A percentile compares a stretch with the other conserved stretches of the same genome.
Evolutionary conservation across 225 moss, liverwort and hornwort species (phyloP).

Genomic region (Pseudoscleropodium purum): DNA sequence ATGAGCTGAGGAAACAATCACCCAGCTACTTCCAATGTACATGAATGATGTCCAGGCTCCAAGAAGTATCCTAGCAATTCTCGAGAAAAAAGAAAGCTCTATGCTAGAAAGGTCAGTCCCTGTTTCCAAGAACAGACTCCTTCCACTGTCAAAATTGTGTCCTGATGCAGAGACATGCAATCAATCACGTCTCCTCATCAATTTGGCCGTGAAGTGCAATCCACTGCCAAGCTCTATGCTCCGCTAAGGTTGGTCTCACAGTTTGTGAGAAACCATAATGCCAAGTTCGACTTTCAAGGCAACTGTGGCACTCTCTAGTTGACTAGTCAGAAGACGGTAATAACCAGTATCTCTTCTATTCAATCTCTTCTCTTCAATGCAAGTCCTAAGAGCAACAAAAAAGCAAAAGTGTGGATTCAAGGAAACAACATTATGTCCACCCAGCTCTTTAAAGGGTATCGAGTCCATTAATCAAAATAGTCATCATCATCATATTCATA

Average conservation of each 20-base stretch:
- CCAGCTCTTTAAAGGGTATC: not conserved
- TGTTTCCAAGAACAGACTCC: slow-evolving; percentile 10
- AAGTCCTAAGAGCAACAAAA: not conserved
- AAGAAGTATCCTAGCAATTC: not conserved
- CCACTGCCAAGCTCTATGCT: not conserved
- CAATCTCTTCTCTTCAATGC: not conserved
- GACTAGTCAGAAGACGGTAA: not conserved
- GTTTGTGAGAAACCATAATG: not conserved
- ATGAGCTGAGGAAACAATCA: not conserved
- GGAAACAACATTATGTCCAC: not conserved
- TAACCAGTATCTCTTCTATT: not conserved
- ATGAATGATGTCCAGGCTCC: not conserved
- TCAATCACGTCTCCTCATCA: not conserved
- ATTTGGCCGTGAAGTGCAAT: not conserved
- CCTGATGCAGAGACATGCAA: not conserved
- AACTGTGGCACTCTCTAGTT: not conserved
- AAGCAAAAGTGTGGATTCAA: not conserved
- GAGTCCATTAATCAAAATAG: not conserved
- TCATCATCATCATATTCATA: slow-evolving; percentile 33
- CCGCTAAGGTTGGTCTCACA: not conserved
- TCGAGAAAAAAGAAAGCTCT: not conserved
- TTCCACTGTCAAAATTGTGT: slow-evolving; percentile 33
- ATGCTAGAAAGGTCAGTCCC: not conserved
- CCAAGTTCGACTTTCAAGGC: not conserved
- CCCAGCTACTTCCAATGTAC: not conserved